Evolutionary conservation across 2,329 filamentous ascomycete genomes (phyloP).

Genomic region (Elsinoe necatrix): DNA sequence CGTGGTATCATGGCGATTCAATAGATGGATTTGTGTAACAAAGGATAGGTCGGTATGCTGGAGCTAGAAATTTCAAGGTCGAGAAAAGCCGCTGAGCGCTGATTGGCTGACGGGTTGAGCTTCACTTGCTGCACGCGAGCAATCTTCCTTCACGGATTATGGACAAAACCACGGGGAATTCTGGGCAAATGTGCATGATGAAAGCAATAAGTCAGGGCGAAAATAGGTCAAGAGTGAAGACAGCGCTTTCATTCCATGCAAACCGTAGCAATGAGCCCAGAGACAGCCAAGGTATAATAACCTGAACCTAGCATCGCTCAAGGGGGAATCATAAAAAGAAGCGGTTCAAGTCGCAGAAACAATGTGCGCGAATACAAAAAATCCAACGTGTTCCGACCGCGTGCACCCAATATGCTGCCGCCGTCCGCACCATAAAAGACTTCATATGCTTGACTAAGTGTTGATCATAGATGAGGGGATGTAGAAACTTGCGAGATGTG

Average conservation of each 20-base stretch:
- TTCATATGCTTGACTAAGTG: not conserved
- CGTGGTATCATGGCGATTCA: not conserved
- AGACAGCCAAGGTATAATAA: constrained; percentile 9
- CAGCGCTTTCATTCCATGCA: constrained; percentile 14
- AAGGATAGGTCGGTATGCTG: not conserved
- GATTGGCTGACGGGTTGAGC: not conserved
- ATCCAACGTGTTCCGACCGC: not conserved
- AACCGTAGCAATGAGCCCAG: constrained; percentile 6
- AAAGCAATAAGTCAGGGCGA: too few relatives aligned
- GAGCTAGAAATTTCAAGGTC: constrained; percentile 6
- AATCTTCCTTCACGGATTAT: not conserved
- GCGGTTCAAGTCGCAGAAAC: not conserved
- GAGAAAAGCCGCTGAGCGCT: not conserved
- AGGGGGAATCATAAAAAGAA: constrained; percentile 16
- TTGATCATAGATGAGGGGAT: not conserved
- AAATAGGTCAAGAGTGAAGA: constrained; percentile 13
- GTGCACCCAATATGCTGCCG: not conserved
- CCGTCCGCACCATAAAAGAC: not conserved
- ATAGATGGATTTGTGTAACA: not conserved
- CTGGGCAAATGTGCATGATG: too few relatives aligned
- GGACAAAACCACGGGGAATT: not conserved
- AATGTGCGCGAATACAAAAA: not conserved
- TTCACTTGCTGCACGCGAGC: not conserved
- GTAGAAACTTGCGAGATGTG: not conserved
- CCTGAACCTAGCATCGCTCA: constrained; percentile 13